Base-by-base conservation (phyloP, 257 asterid genomes). In the Thymus quinquecostatus region DNA sequence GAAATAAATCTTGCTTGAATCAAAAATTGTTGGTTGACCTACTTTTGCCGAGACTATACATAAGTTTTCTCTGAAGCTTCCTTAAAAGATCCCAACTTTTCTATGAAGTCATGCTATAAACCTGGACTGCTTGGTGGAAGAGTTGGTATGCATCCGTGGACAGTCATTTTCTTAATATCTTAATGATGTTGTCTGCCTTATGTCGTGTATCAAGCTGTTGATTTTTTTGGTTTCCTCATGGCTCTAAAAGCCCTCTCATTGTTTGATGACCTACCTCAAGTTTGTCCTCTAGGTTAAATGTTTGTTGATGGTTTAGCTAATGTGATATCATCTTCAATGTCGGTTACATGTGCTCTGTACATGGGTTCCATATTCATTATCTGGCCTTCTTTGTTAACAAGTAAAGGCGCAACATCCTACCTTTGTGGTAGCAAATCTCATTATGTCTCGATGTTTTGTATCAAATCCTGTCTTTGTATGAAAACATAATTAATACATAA, bases 11-110 rank as follows among this genome's bases (percentile, higher is more conserved):
- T 72, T n/a, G 48, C 57, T 80, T 69, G 54, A 21, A 47, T 44
- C 61, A 67, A 76, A 73, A 79, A 50, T 73, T 73, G 27, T 50
- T 70, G 59, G 59, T 79, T 70, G 80, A 72, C 81, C 79, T 64
- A 10, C 58, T 44, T 47, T 64, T 64, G 57, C 55, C 8, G 55
- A 38, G 59, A 67, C 67, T 61, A 4, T 45, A 6, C 77, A 40
- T 50, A 57, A 27, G 29, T 14, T 58, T 30, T 63, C 44, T 48
- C 38, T 63, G 56, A 49, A 58, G 9, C 38, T 49, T 73, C 54
- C 55, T 21, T 34, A 14, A 68, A 71, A 27, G 10, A 28, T 47
- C 49, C 12, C 1, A 7, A 44, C 12, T 44, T 44, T 44, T 2
- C 9, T 44, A 44, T 44, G 12, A 44, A 44, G 10, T 8, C 49